Evolutionary conservation across 1,284 basidiomycete species (phyloP).

Genomic region (Omphalotus olearius): DNA sequence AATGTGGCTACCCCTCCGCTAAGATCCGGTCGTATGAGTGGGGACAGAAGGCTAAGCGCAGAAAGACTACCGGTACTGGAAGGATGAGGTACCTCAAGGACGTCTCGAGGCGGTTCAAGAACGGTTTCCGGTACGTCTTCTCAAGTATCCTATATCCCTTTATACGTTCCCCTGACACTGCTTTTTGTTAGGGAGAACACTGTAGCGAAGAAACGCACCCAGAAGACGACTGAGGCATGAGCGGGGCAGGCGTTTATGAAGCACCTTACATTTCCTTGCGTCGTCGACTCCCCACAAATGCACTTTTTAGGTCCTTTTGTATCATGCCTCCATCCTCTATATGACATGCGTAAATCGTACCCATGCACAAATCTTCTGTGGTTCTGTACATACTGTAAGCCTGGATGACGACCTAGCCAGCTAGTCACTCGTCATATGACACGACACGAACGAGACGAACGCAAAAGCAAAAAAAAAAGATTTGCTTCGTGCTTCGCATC

Average conservation of each 20-base stretch:
- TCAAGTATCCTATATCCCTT: neutral
- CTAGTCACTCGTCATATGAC: no score
- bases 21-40: conserved; percentile 97
- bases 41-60: conserved; percentile 98
- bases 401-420: no score
- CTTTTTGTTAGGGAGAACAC: conserved; percentile 72
- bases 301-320: no score
- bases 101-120: conserved; percentile 94
- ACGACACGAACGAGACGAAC: no score
- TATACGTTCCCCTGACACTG: neutral
- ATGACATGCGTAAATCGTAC: no score
- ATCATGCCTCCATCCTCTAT: no score
- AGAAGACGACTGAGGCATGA: conserved; percentile 45
- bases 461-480: no score
- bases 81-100: conserved; percentile 94
- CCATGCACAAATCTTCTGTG: no score
- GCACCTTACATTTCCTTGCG: no score
- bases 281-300: no score
- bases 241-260: neutral
- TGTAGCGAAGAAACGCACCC: conserved; percentile 58
- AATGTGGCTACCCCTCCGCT: conserved; percentile 95
- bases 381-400: no score
- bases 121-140: conserved; percentile 79
- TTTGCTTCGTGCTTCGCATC: no score
- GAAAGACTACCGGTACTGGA: conserved; percentile 98